Base-by-base conservation (phyloP, 176 grass and related monocot genomes). In the Cenchrus fungigraminus region DNA sequence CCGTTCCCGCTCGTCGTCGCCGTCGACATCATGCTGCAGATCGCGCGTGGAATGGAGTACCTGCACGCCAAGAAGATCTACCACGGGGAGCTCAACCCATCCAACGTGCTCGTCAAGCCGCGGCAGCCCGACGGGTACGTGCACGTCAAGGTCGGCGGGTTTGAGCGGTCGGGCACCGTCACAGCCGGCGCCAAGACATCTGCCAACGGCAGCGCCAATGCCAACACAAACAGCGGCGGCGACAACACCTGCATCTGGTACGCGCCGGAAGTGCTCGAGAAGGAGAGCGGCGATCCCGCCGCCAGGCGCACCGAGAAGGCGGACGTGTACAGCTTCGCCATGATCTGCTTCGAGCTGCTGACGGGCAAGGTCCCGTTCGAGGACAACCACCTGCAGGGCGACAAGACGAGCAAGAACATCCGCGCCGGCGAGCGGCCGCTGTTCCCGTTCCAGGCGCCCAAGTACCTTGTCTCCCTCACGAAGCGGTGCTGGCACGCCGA, bases 381-480 rank as follows among this genome's bases (percentile, higher is more conserved):
- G 81, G 97, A 98, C 82, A 92, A 94, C 57, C 93, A 95, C 86
- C 90, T 98, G 57, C 93, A 95, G 77, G 97, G 93, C 15, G 93
- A 95, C 65, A 95, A 95, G 88, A 98, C 89, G 75, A 95, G 88
- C 83, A 94, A 94, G 94, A 98, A 98, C 87, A 95, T 98, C 85
- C 81, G 90, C 74, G 88, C 91, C 8, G 91, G 91, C 29, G 97
- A 95, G 83, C 79, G 97, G 65, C 91, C 97, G 4, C 74, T 98
- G 72, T 98, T 98, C 87, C 88, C 97, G 0, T 98, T 91, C 87
- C 93, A 95, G 74, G 78, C 88, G 16, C 97, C 97, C 32, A 98
- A 95, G 78, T 95, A 92, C 84, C 88, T 98, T 19, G 86, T 94
- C 8, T 25, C 81, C 20, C 66, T 98, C 10, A 98, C 93, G 0